A percentile compares a stretch with the other conserved stretches of the same genome.
phyloP scores from a whole-genome alignment of 495 filamentous ascomycete species.

The Penicillium crystallinum region DNA sequence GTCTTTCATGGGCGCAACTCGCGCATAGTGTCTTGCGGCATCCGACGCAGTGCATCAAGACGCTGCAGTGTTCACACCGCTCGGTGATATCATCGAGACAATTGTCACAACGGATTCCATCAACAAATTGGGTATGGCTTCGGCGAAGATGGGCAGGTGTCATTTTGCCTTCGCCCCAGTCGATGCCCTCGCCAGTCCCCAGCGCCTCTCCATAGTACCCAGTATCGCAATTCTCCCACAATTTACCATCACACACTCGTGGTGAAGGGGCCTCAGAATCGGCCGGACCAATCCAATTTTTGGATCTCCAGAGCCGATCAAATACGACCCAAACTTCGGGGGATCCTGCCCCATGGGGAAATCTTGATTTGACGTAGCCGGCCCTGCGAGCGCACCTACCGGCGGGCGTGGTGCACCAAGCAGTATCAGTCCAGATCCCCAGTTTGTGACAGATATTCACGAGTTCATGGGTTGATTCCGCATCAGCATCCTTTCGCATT shows the following conservation, averaged over 20 bases:
- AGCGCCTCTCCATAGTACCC: constrained; percentile 53
- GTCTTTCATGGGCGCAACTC: constrained; percentile 55
- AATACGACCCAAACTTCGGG: constrained; percentile 61
- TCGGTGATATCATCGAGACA: constrained; percentile 50
- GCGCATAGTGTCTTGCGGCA: constrained; percentile 59
- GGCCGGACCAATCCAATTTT: constrained; percentile 52
- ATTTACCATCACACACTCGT: constrained; percentile 38
- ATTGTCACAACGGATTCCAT: constrained; percentile 50
- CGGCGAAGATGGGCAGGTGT: constrained; percentile 49
- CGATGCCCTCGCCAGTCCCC: constrained; percentile 40
- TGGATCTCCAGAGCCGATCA: constrained; percentile 56
- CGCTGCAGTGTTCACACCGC: constrained; percentile 58
- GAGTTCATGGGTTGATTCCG: constrained; percentile 57
- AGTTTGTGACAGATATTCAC: constrained; percentile 58
- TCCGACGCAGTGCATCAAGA: constrained; percentile 59
- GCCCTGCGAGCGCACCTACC: constrained; percentile 52
- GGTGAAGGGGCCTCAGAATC: constrained; percentile 15
- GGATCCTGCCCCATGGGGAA: constrained; percentile 46
- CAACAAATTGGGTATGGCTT: constrained; percentile 50
- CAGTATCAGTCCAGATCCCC: constrained; percentile 60
- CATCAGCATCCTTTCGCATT: constrained; percentile 53
- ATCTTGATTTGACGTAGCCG: constrained; percentile 53
- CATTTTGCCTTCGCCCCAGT: constrained; percentile 50
- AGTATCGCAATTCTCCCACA: constrained; percentile 56
- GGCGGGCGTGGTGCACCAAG: constrained; percentile 59